These are phyloP conservation scores for Penicillium odoratum DNA, from an alignment of 495 filamentous ascomycete genomes.

Conservation along the genomic window DNA sequence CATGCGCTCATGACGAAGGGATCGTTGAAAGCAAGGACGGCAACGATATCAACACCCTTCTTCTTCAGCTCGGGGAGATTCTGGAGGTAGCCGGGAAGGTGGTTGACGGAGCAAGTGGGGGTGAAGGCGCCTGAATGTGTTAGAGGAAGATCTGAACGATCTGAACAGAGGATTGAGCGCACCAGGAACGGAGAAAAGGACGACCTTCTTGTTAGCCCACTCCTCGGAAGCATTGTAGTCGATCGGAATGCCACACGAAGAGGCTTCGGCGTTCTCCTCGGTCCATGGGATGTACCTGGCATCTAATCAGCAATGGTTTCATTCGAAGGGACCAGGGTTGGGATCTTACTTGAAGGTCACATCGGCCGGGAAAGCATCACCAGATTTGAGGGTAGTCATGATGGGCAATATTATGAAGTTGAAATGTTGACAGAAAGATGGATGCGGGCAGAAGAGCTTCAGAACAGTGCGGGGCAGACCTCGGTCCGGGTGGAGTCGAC, in stretches of 20 bases:
- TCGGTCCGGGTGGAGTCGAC: background rate
- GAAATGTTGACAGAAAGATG: background rate
- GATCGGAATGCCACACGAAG: constrained; percentile 72
- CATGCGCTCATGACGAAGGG: constrained; percentile 90
- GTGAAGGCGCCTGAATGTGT: constrained; percentile 75
- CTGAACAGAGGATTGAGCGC: constrained; percentile 4
- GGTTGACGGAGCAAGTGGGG: constrained; percentile 81
- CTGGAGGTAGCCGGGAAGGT: constrained; percentile 81
- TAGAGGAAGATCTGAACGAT: background rate
- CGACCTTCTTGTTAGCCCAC: constrained; percentile 83
- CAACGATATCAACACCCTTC: constrained; percentile 83
- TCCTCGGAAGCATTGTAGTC: constrained; percentile 81
- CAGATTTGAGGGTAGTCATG: constrained; percentile 69
- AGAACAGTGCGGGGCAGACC: constrained; percentile 4
- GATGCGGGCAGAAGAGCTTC: background rate
- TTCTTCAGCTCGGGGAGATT: constrained; percentile 68
- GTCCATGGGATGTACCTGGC: constrained; percentile 68
- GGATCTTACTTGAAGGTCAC: constrained; percentile 67
- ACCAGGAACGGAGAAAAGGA: constrained; percentile 85
- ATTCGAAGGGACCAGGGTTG: background rate
- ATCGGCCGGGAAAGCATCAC: constrained; percentile 76
- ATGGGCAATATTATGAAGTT: constrained; percentile 2
- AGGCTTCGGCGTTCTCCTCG: constrained; percentile 62
- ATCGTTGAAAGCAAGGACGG: constrained; percentile 85
- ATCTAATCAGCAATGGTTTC: constrained; percentile 9